Percentiles rank a stretch among this genome's conserved stretches.
Evolutionary conservation across 2,329 filamentous ascomycete species (phyloP).

Genomic region (Colletotrichum abscissum): DNA sequence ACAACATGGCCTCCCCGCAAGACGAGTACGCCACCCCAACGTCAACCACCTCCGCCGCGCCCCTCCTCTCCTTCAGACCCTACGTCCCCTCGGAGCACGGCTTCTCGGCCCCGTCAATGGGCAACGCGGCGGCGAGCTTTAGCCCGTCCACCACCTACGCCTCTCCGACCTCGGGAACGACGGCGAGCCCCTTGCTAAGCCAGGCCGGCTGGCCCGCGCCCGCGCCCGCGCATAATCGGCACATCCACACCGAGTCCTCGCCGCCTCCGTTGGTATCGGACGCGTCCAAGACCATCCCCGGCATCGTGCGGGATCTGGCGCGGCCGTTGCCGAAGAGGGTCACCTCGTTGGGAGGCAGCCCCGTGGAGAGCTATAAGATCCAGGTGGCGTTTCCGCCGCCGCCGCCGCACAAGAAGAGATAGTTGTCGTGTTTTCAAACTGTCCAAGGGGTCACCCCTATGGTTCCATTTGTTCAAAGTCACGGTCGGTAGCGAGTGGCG

Average conservation of each 20-base stretch:
- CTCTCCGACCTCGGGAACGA: conserved; percentile 26
- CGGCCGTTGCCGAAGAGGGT: conserved; percentile 29
- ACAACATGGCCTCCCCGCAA: conserved; percentile 26
- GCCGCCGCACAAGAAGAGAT: conserved; percentile 42
- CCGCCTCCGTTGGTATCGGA: background rate
- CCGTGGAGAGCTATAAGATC: conserved; percentile 49
- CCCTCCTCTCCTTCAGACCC: conserved; percentile 46
- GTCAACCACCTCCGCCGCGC: conserved; percentile 47
- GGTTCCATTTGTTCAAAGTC: no score
- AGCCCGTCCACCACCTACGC: conserved; percentile 21
- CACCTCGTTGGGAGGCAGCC: conserved; percentile 40
- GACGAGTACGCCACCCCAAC: conserved; percentile 43
- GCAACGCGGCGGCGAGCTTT: conserved; percentile 14
- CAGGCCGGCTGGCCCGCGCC: conserved; percentile 32
- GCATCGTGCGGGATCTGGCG: conserved; percentile 11
- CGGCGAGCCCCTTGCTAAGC: conserved; percentile 35
- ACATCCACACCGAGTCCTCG: background rate
- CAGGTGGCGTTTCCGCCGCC: conserved; percentile 54
- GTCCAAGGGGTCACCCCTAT: background rate
- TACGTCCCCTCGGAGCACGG: conserved; percentile 45
- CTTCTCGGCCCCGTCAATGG: conserved; percentile 35
- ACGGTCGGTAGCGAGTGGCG: background rate
- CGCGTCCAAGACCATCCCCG: conserved; percentile 1
- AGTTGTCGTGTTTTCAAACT: background rate
- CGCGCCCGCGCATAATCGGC: conserved; percentile 1